Base-by-base conservation (phyloP, 2,329 filamentous ascomycete genomes). In the Apiospora arundinis region DNA sequence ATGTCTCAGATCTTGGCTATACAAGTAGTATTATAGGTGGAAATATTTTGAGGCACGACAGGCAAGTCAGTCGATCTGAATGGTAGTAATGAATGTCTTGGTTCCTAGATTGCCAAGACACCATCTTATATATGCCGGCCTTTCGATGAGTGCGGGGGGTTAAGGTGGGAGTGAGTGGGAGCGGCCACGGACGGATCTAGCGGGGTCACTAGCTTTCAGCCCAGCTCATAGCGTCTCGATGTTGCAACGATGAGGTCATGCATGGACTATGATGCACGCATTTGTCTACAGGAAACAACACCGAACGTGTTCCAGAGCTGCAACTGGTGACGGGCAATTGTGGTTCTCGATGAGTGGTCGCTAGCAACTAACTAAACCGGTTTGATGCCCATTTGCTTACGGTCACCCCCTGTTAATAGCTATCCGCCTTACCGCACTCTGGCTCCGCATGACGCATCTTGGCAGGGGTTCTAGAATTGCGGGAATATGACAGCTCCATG, bases 101-200 rank as follows among this genome's bases (percentile, higher is more conserved):
- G 56, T 63, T 63, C 32, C 56, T 23, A 63, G 32, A 63, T 40
- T 68, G 66, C 66, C 66, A 68, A 68, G 66, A 68, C 66, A 32
- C 56, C 32, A 63, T 40, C 52, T 63, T 63, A 40, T 63, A 63
- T 40, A 63, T 63, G 56, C 56, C 56, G 32, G 18, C 2, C 5
- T 18, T 4, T 40, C 8, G 21, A 21, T 63, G 32, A 18, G 56
- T 37, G 56, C 9, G 32, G 18, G 56, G 56, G 52, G 40, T 42
- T 2, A 8, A 14, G 12, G 9, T 42, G 9, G 40, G 40, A 42
- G 40, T 4, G 42, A 16, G 42, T 16, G 7, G 28, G 11, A 16
- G 2, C 6, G 25, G 3, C 25, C 25, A 12, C 32, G 56, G 56
- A 12, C 32, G 56, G 56, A 63, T 14, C 28, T 63, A 40, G 56